Percentiles rank a stretch among this genome's conserved stretches.
phyloP scores from a whole-genome alignment of 371 early-diverging fungal genomes.

The Apophysomyces elegans region DNA sequence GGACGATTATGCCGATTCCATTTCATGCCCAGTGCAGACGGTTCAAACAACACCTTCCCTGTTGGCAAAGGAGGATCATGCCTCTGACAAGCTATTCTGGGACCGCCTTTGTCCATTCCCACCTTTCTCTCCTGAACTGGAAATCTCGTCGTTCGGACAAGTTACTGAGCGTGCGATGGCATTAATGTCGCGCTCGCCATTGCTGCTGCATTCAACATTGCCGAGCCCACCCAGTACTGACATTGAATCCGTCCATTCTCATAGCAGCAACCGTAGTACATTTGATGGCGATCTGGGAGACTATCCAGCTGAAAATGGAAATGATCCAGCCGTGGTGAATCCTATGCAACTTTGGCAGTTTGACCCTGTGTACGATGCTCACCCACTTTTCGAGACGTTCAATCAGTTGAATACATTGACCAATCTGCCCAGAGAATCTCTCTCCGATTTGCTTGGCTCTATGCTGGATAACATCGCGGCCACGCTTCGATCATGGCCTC shows the following conservation, averaged over 20 bases:
- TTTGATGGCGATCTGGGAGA: background rate
- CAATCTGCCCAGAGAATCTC: background rate
- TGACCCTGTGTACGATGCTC: background rate
- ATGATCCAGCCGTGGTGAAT: background rate
- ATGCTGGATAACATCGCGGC: background rate
- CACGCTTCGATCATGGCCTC: background rate
- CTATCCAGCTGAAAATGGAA: background rate
- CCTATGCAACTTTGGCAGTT: constrained; percentile 1
- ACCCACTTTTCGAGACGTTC: background rate
- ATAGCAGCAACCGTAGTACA: background rate
- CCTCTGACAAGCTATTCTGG: background rate
- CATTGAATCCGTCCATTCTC: constrained; percentile 4
- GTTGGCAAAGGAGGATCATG: constrained; percentile 1
- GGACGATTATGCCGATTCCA: background rate
- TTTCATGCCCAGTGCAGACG: background rate
- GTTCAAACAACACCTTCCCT: background rate
- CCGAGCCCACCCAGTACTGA: constrained; percentile 4
- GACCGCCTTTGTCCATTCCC: background rate
- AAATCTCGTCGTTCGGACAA: background rate
- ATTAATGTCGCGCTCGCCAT: background rate
- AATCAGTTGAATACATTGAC: background rate
- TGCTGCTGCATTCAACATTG: background rate
- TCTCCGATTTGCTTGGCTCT: background rate
- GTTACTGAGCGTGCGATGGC: background rate
- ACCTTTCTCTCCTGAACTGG: constrained; percentile 4